Evolutionary conservation across 345 rosid genomes (phyloP).

Genomic region (Chamaenerion angustifolium): DNA sequence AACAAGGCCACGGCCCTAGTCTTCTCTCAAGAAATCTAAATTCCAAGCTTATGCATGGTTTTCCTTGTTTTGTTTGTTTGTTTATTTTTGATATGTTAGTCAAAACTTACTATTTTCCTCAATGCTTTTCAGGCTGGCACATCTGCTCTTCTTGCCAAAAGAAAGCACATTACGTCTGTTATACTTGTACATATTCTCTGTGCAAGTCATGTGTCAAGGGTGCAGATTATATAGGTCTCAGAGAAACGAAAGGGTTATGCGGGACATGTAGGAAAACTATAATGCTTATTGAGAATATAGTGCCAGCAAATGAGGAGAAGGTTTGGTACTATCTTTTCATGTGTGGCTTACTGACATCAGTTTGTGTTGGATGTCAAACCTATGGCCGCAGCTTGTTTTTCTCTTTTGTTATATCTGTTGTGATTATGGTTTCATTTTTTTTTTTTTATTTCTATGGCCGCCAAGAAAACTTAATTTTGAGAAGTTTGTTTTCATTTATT

Average conservation of each 20-base stretch:
- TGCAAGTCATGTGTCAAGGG: conserved; percentile 80
- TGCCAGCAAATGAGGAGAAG: conserved; percentile 37
- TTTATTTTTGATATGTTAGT: too few relatives aligned
- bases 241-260: conserved; percentile 86
- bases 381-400: too few relatives aligned
- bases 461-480: too few relatives aligned
- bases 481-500: too few relatives aligned
- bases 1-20: too few relatives aligned
- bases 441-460: too few relatives aligned
- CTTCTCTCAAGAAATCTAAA: too few relatives aligned
- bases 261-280: conserved; percentile 76
- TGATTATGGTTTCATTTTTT: too few relatives aligned
- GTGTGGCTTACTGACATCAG: neutral
- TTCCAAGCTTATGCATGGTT: too few relatives aligned
- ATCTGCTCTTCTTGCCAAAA: conserved; percentile 80
- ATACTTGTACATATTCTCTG: conserved; percentile 83
- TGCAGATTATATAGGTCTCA: conserved; percentile 64
- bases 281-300: conserved; percentile 67
- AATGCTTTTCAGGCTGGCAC: conserved; percentile 79
- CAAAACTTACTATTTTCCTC: too few relatives aligned
- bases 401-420: too few relatives aligned
- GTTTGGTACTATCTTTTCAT: conserved; percentile 23
- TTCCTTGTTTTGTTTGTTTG: too few relatives aligned
- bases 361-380: neutral
- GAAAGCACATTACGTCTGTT: conserved; percentile 75